phyloP scores from a whole-genome alignment of 306 rosid species.

The Hippophae rhamnoides region DNA sequence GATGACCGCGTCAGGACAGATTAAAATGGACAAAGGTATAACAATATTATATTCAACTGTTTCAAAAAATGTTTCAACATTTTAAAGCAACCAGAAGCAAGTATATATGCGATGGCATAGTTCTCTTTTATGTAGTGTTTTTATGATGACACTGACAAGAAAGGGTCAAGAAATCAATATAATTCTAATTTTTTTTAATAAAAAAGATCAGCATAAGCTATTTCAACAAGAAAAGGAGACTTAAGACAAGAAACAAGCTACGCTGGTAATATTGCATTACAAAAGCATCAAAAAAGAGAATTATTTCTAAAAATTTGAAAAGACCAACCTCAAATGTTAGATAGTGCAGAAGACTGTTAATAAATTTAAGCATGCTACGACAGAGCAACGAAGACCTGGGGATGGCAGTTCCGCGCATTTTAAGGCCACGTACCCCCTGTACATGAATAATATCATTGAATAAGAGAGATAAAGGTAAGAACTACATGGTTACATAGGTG shows the following conservation, averaged over 20 bases:
- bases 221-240: background rate
- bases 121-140: background rate
- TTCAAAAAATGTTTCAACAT: background rate
- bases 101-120: background rate
- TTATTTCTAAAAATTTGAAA: constrained; percentile 4
- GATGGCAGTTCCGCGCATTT: constrained; percentile 78
- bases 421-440: constrained; percentile 80
- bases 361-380: constrained; percentile 93
- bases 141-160: too few relatives aligned
- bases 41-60: background rate
- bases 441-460: constrained; percentile 15
- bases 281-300: constrained; percentile 4
- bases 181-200: background rate
- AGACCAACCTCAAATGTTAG: constrained; percentile 86
- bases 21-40: too few relatives aligned
- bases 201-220: background rate
- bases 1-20: too few relatives aligned
- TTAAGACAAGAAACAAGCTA: background rate
- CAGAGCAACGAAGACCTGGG: constrained; percentile 90
- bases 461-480: constrained; percentile 15
- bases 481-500: constrained; percentile 6
- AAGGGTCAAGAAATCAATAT: too few relatives aligned
- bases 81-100: background rate
- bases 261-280: background rate
- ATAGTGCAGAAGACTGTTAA: constrained; percentile 86